Evolutionary conservation across 1,139 yeast genomes (phyloP), one percentile per base, ranked within the genome.

Genomic region (Hanseniaspora gamundiae): DNA sequence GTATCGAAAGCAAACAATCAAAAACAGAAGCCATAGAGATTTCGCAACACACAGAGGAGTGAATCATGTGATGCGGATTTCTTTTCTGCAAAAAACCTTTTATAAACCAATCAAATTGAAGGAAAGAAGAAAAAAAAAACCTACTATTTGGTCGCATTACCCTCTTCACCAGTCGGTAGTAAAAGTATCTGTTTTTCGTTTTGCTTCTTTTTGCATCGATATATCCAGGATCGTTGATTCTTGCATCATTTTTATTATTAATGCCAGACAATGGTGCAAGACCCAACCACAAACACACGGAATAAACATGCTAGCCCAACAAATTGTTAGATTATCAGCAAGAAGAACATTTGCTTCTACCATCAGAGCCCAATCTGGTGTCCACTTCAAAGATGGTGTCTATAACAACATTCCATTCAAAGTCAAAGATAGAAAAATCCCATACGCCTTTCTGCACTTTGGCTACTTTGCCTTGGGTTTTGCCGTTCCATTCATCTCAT

Each of bases 371-470:
- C 48, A 49, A 36, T 52, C 40, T 42, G 65, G 64, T 45, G 71
- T 62, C 48, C 81, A 77, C 62, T 76, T 68, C 63, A 80, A 83
- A 62, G 83, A 78, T 62, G 97, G 97, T 58, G 78, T 80, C 43
- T 88, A 91, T 80, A 72, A 82, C 61, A 91, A 91, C 76, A 62
- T 91, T 53, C 98, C 98, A 53, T 91, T 88, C 78, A 77, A 78
- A 73, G 93, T 91, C 52, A 86, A 85, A 74, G 72, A 78, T 75
- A 85, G 94, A 76, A 83, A 78, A 71, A 74, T 88, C 52, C 97
- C 97, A 52, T 86, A 76, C 65, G 81, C 78, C 56, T 69, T 85
- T 44, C 72, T 80, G 53, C 94, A 80, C 72, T 81, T 84, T 73
- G 78, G 88, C 46, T 79, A 78, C 68, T 75, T 85, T 60, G 79